phyloP scores from a whole-genome alignment of 768 basidiomycete genomes.

The Boletus rubroflammeus region DNA sequence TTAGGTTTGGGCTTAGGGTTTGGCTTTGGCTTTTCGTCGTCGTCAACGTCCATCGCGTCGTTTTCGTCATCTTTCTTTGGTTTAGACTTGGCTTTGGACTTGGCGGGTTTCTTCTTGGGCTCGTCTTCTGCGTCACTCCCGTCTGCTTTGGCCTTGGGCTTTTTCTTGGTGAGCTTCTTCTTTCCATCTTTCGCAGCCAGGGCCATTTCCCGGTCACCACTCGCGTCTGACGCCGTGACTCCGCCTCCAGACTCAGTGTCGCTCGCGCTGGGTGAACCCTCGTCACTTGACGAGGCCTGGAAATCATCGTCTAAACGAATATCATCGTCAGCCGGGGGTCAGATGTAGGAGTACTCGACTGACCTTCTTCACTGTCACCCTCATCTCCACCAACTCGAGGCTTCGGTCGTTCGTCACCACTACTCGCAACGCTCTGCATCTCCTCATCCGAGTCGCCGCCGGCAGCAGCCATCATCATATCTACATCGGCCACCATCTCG shows the following conservation, averaged over 20 bases:
- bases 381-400: slow-evolving; percentile 49
- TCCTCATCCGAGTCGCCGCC: slow-evolving; percentile 74
- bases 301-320: slow-evolving; percentile 77
- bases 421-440: slow-evolving; percentile 77
- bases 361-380: slow-evolving; percentile 77
- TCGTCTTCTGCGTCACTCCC: slow-evolving; percentile 41
- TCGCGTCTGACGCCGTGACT: slow-evolving; percentile 80
- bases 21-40: slow-evolving; percentile 35
- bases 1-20: slow-evolving; percentile 45
- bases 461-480: slow-evolving; percentile 64
- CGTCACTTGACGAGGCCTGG: slow-evolving; percentile 77
- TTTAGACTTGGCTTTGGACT: slow-evolving; percentile 41
- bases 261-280: slow-evolving; percentile 79
- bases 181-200: slow-evolving; percentile 35
- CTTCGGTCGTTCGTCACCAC: slow-evolving; percentile 58
- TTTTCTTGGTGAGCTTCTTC: slow-evolving; percentile 39
- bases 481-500: slow-evolving; percentile 88
- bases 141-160: slow-evolving; percentile 44
- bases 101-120: slow-evolving; percentile 48
- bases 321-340: neutral
- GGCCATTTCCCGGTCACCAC: slow-evolving; percentile 67
- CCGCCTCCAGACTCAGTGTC: slow-evolving; percentile 64
- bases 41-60: slow-evolving; percentile 50
- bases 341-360: slow-evolving; percentile 12
- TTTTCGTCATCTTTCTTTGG: slow-evolving; percentile 41